Evolutionary conservation across 306 rosid genomes (phyloP).

Genomic region (Abrus precatorius): DNA sequence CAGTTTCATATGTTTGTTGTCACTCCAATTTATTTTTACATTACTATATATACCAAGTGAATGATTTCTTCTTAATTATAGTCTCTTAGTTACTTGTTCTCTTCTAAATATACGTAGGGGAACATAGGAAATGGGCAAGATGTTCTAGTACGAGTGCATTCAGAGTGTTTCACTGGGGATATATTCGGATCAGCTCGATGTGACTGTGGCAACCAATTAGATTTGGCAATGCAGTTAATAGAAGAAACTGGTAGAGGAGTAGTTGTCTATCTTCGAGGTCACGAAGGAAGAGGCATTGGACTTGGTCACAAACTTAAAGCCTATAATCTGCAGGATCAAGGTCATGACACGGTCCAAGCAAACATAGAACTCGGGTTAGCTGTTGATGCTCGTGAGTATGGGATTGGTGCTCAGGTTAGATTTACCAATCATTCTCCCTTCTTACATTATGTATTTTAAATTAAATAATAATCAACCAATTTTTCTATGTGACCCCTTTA

Average conservation of each 20-base stretch:
- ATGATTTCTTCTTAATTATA: neutral
- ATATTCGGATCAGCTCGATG: slow-evolving; percentile 88
- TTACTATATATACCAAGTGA: too few species aligned
- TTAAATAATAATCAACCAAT: neutral
- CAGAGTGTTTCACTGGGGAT: slow-evolving; percentile 94
- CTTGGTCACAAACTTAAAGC: slow-evolving; percentile 90
- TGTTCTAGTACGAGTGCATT: slow-evolving; percentile 84
- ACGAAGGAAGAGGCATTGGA: slow-evolving; percentile 94
- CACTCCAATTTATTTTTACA: too few species aligned
- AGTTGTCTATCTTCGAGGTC: slow-evolving; percentile 88
- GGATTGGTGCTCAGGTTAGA: slow-evolving; percentile 85
- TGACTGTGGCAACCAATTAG: slow-evolving; percentile 92
- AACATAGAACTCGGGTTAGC: slow-evolving; percentile 86
- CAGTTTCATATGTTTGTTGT: too few species aligned
- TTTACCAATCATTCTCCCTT: neutral
- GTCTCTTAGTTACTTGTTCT: slow-evolving; percentile 19
- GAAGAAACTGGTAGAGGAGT: slow-evolving; percentile 84
- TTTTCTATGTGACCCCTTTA: too few species aligned
- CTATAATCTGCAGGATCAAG: slow-evolving; percentile 83
- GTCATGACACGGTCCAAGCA: slow-evolving; percentile 88
- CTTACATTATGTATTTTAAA: neutral
- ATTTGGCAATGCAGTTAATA: slow-evolving; percentile 77
- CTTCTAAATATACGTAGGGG: slow-evolving; percentile 59
- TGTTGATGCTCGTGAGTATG: slow-evolving; percentile 88
- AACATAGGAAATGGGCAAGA: slow-evolving; percentile 75